phyloP scores from a whole-genome alignment of 202 grass and related monocot genomes.

The Cymbopogon flexuosus region DNA sequence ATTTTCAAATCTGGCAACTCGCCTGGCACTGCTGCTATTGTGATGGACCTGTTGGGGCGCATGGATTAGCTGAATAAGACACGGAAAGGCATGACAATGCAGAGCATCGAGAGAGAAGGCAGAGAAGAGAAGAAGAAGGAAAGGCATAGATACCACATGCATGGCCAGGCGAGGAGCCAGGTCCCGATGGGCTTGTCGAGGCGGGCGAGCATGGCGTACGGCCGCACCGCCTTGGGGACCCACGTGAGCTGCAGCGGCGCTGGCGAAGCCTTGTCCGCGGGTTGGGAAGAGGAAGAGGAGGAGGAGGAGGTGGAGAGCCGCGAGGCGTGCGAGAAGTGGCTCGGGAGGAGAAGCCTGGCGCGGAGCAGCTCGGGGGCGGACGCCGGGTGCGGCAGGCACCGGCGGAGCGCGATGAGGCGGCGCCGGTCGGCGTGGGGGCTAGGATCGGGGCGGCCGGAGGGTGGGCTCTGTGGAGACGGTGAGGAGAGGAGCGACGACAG shows the following conservation, averaged over 20 bases:
- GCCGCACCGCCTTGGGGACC: slow-evolving; percentile 50
- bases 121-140: neutral
- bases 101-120: neutral
- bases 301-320: slow-evolving; percentile 34
- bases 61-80: neutral
- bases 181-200: slow-evolving; percentile 80
- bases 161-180: slow-evolving; percentile 78
- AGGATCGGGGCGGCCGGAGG: neutral
- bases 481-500: slow-evolving; percentile 23
- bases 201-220: slow-evolving; percentile 66
- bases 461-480: neutral
- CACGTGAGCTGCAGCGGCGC: slow-evolving; percentile 33
- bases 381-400: neutral
- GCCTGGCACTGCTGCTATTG: slow-evolving; percentile 53
- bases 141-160: slow-evolving; percentile 49
- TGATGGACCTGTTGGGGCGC: slow-evolving; percentile 52
- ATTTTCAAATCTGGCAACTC: slow-evolving; percentile 74
- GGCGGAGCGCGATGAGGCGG: slow-evolving; percentile 26
- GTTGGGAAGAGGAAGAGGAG: neutral
- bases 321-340: neutral
- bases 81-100: neutral
- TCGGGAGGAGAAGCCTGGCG: neutral
- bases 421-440: neutral
- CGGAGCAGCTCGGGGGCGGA: neutral
- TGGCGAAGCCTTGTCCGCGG: slow-evolving; percentile 7